Conservation (phyloP, 2,329 filamentous ascomycete species). For the Colletotrichum gigasporum region DNA sequence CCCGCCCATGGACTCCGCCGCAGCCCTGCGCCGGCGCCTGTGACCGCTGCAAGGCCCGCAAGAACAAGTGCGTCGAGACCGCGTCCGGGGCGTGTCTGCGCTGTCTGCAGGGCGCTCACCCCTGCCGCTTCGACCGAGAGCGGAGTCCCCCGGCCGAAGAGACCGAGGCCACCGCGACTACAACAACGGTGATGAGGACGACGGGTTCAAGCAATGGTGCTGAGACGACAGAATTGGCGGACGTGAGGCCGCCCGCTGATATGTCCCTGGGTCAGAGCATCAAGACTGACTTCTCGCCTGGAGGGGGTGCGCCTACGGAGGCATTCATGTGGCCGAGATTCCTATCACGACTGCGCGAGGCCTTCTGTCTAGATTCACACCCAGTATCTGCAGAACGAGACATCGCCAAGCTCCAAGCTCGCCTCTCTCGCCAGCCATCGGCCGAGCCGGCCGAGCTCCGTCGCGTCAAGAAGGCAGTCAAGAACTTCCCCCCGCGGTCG, state of each 20-base stretch:
- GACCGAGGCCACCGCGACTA: not conserved
- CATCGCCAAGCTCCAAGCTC: slow-evolving; percentile 34
- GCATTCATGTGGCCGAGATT: slow-evolving; percentile 40
- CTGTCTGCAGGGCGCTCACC: slow-evolving; percentile 37
- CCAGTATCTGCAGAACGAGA: slow-evolving; percentile 28
- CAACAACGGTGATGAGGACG: slow-evolving; percentile 13
- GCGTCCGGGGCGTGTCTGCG: slow-evolving; percentile 39
- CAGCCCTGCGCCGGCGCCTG: slow-evolving; percentile 37
- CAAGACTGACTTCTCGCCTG: slow-evolving; percentile 23
- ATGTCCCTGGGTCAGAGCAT: not conserved
- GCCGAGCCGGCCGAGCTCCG: slow-evolving; percentile 32
- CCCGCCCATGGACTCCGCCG: slow-evolving; percentile 13
- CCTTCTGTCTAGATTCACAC: slow-evolving; percentile 38
- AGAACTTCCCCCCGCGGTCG: slow-evolving; percentile 36
- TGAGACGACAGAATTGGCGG: not conserved
- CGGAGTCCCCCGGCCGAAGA: not conserved
- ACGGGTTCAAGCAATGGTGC: not conserved
- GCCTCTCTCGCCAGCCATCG: slow-evolving; percentile 23
- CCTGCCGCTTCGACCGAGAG: slow-evolving; percentile 34
- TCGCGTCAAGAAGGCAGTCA: slow-evolving; percentile 35
- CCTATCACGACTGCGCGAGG: slow-evolving; percentile 36
- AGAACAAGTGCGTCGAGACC: slow-evolving; percentile 45
- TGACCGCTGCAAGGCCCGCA: slow-evolving; percentile 45
- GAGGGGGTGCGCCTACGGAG: slow-evolving; percentile 27
- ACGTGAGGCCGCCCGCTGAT: not conserved